These are phyloP conservation scores for Phytomonas sp. DNA, from an alignment of 208 protist genomes.

Conservation along the genomic window DNA sequence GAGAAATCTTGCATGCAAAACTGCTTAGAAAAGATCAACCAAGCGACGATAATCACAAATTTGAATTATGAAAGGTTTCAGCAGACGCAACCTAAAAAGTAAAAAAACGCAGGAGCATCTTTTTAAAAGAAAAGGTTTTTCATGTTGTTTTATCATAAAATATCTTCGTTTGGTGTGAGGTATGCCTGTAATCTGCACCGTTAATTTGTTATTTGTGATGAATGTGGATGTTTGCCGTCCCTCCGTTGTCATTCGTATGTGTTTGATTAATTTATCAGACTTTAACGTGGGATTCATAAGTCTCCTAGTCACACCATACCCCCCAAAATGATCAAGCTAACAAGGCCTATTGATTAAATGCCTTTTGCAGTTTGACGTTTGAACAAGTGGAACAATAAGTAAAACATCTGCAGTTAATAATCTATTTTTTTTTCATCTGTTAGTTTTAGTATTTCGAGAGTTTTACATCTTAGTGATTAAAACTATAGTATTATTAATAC, in stretches of 20 bases:
- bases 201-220: neutral
- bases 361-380: neutral
- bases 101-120: neutral
- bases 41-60: constrained; percentile 80
- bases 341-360: neutral
- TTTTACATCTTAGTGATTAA: neutral
- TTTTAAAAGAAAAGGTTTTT: neutral
- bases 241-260: neutral
- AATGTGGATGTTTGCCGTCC: neutral
- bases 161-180: neutral
- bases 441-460: neutral
- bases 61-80: constrained; percentile 80
- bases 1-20: constrained; percentile 85
- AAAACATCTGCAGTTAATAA: neutral
- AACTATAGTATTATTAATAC: neutral
- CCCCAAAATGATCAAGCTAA: neutral
- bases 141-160: neutral
- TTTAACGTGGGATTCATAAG: constrained; percentile 5
- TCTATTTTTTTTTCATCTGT: neutral
- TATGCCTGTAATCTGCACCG: constrained; percentile 3
- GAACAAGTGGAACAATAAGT: neutral
- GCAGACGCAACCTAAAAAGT: constrained; percentile 27
- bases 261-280: constrained; percentile 9
- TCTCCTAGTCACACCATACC: neutral
- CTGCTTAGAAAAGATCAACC: constrained; percentile 82